These are phyloP conservation scores for Chlamydomonas reinhardtii DNA, from an alignment of 163 green algal genomes.

Conservation along the genomic window DNA sequence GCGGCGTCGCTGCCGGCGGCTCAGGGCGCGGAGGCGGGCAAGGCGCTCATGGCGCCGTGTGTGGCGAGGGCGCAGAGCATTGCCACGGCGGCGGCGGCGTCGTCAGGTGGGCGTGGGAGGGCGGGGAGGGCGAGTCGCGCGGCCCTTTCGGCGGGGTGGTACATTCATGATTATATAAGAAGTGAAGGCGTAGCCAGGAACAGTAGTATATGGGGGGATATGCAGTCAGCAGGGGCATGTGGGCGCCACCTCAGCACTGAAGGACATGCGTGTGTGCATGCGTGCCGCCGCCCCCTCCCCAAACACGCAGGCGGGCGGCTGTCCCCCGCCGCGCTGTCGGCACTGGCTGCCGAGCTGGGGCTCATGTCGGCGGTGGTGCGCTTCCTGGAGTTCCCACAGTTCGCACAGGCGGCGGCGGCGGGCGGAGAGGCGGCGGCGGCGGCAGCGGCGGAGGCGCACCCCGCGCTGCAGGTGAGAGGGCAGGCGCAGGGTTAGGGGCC, in stretches of 20 bases:
- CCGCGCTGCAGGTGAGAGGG: constrained; percentile 38
- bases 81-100: constrained; percentile 34
- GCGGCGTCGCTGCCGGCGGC: constrained; percentile 32
- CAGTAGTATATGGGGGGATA: too few species aligned
- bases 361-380: constrained; percentile 63
- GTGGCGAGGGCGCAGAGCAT: constrained; percentile 52
- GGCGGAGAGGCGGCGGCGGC: neutral
- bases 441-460: constrained; percentile 44
- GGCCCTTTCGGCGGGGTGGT: too few species aligned
- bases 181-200: too few species aligned
- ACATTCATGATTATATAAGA: too few species aligned
- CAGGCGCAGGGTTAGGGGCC: too few species aligned
- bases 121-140: too few species aligned
- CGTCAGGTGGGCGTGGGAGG: neutral
- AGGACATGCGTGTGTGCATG: too few species aligned
- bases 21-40: constrained; percentile 43
- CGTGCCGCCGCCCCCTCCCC: too few species aligned
- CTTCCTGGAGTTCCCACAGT: constrained; percentile 55
- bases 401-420: neutral
- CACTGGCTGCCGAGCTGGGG: constrained; percentile 56
- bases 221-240: too few species aligned
- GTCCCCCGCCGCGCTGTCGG: constrained; percentile 6
- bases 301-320: constrained; percentile 24
- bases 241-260: too few species aligned
- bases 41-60: constrained; percentile 53